Evolutionary conservation across 2,329 filamentous ascomycete genomes (phyloP).

Genomic region (Colletotrichum trifolii): DNA sequence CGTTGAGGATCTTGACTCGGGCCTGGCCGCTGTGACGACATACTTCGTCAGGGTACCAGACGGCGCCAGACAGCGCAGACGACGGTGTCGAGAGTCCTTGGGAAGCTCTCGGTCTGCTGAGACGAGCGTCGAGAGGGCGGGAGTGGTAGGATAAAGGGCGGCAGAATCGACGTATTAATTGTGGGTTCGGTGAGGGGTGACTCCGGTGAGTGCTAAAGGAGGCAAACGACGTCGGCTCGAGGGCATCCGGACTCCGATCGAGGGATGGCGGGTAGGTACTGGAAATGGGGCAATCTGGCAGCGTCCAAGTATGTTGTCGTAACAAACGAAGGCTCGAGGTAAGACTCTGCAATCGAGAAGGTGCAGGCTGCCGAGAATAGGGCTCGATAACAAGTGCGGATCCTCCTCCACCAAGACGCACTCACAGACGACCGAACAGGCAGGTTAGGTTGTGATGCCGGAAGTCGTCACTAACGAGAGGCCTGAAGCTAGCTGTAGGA

Average conservation of each 20-base stretch:
- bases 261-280: background rate
- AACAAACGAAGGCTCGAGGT: background rate
- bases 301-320: too few relatives aligned
- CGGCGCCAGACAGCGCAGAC: constrained; percentile 38
- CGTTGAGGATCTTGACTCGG: constrained; percentile 42
- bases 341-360: background rate
- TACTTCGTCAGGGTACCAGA: constrained; percentile 26
- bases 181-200: constrained; percentile 20
- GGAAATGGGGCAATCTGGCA: background rate
- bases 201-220: constrained; percentile 6
- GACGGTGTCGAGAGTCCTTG: background rate
- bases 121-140: background rate
- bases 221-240: constrained; percentile 1
- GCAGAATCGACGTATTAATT: constrained; percentile 13
- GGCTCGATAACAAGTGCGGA: constrained; percentile 11
- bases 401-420: constrained; percentile 6
- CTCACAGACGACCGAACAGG: constrained; percentile 11
- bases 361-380: constrained; percentile 1
- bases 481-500: background rate
- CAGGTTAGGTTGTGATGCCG: too few relatives aligned
- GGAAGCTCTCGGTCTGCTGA: background rate
- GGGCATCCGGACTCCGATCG: constrained; percentile 8
- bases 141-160: constrained; percentile 1
- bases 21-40: constrained; percentile 36
- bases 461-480: constrained; percentile 1